Conservation (phyloP, 208 protist genomes). For the Leishmania guyanensis region DNA sequence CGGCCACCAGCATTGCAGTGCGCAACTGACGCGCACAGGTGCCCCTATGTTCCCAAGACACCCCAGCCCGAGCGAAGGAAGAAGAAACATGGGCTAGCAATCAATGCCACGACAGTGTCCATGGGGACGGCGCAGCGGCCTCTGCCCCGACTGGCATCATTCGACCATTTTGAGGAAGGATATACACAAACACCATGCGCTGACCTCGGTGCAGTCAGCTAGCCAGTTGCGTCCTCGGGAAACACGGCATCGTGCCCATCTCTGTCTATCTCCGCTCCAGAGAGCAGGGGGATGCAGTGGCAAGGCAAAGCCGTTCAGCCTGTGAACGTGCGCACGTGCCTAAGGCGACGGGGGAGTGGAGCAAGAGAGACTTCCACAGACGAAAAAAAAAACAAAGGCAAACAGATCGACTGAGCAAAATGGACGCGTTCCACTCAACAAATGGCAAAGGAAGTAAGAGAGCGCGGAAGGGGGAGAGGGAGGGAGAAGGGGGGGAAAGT, state of each 20-base stretch:
- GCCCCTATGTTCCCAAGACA: background rate
- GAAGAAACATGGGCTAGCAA: background rate
- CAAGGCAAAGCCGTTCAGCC: no score
- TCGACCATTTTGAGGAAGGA: background rate
- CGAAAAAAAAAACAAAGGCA: background rate
- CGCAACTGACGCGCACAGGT: background rate
- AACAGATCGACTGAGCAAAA: background rate
- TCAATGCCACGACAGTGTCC: background rate
- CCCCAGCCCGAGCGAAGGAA: background rate
- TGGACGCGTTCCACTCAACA: background rate
- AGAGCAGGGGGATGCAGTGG: background rate
- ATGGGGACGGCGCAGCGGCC: background rate
- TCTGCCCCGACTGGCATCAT: background rate
- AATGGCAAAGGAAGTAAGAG: background rate
- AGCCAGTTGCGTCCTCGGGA: background rate
- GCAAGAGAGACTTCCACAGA: background rate
- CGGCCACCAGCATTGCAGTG: background rate
- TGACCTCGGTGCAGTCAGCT: background rate
- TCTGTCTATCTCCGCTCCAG: background rate
- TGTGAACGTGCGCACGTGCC: background rate
- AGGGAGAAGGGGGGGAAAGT: slow-evolving; percentile 7
- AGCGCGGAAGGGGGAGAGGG: background rate
- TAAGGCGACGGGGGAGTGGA: background rate
- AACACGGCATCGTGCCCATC: background rate
- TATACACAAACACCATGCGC: background rate